Conservation (phyloP, 768 basidiomycete species). For the Boletus reticulatus region DNA sequence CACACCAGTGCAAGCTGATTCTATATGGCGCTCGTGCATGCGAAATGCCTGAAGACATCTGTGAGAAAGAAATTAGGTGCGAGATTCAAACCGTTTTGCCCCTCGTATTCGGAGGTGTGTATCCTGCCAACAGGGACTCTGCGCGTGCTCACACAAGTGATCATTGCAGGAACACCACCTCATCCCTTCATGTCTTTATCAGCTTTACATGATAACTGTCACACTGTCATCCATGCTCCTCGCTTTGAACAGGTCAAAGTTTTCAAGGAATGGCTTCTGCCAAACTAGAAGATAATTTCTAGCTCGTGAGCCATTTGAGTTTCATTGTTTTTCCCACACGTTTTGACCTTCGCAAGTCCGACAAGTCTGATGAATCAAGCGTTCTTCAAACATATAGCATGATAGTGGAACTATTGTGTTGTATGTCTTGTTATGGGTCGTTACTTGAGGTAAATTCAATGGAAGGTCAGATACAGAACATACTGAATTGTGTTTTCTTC, state of each 20-base stretch:
- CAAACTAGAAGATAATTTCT: constrained; percentile 56
- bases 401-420: constrained; percentile 57
- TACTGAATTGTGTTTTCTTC: constrained; percentile 3
- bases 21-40: constrained; percentile 68
- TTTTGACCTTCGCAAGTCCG: constrained; percentile 20
- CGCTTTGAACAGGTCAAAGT: constrained; percentile 75
- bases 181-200: constrained; percentile 34
- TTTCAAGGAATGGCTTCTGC: constrained; percentile 73
- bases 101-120: constrained; percentile 64
- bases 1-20: constrained; percentile 66
- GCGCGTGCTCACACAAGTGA: constrained; percentile 7
- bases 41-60: constrained; percentile 66
- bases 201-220: constrained; percentile 43
- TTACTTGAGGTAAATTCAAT: constrained; percentile 56
- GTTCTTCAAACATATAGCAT: constrained; percentile 58
- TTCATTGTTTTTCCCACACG: neutral
- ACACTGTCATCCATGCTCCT: constrained; percentile 48
- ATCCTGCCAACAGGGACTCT: neutral
- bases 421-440: constrained; percentile 61
- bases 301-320: constrained; percentile 38
- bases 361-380: constrained; percentile 30
- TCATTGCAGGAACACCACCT: constrained; percentile 32
- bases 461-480: neutral
- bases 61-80: constrained; percentile 68
- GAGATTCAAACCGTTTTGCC: constrained; percentile 66